phyloP scores from a whole-genome alignment of 108 stramenopile species.

The Stephanodiscus minutulus region DNA sequence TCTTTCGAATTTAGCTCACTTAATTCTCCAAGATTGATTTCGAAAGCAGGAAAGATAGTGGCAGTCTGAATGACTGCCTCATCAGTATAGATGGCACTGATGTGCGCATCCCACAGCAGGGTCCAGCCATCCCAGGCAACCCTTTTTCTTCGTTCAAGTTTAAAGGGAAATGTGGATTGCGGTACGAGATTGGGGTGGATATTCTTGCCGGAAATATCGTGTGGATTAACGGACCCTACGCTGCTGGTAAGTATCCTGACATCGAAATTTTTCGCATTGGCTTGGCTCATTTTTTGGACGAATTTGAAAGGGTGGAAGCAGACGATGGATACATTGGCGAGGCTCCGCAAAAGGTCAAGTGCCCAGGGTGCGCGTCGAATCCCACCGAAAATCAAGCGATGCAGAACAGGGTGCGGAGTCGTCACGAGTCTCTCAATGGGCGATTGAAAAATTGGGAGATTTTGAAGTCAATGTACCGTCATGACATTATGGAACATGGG shows the following conservation, averaged over 20 bases:
- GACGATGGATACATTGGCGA: slow-evolving; percentile 37
- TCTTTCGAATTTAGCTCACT: no score
- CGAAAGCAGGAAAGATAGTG: no score
- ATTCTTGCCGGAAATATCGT: slow-evolving; percentile 28
- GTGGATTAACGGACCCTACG: slow-evolving; percentile 23
- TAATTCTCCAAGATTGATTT: background rate
- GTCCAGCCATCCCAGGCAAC: background rate
- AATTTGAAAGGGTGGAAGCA: slow-evolving; percentile 12
- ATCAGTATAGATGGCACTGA: no score
- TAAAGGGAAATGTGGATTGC: slow-evolving; percentile 24
- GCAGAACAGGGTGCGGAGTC: slow-evolving; percentile 5
- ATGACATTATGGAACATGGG: slow-evolving; percentile 14
- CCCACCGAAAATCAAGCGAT: slow-evolving; percentile 6
- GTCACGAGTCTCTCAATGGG: slow-evolving; percentile 25
- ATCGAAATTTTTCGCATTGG: slow-evolving; percentile 16
- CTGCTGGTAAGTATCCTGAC: slow-evolving; percentile 29
- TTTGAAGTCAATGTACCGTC: slow-evolving; percentile 1
- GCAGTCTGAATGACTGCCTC: no score
- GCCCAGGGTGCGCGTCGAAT: background rate
- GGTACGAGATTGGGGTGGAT: slow-evolving; percentile 42
- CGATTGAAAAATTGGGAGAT: slow-evolving; percentile 3
- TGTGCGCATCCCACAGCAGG: background rate
- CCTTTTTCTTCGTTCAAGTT: slow-evolving; percentile 30
- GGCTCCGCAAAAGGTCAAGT: slow-evolving; percentile 15
- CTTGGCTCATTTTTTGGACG: background rate